Base-by-base conservation (phyloP, 352 stramenopile species). In the Elongisporangium senticosum region DNA sequence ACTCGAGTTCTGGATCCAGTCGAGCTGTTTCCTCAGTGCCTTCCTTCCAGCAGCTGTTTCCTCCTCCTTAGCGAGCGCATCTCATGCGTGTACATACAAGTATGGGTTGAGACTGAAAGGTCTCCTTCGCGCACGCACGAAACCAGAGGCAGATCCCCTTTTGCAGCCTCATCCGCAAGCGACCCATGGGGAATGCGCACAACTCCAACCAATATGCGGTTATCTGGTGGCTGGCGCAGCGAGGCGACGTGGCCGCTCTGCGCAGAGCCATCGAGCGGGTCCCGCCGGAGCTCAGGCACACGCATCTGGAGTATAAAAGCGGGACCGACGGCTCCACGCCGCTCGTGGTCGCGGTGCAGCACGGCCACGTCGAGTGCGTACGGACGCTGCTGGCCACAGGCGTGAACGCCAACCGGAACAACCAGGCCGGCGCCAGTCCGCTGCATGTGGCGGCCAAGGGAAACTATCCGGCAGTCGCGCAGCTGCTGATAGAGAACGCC, bases 311-410 rank as follows among this genome's bases (percentile, higher is more conserved):
- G 13, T 17, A 43, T 43, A 17, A 17, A 43, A 43, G 33, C 33
- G 33, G 2, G 10, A 43, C 2, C 11, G 80, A 73, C 53, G 71
- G 75, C 49, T 77, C 77, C 61, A 89, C 86, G 53, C 82, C 84
- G 19, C 69, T 95, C 26, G 72, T 76, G 11, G 82, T 79, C 39
- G 86, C 86, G 0, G 77, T 73, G 43, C 63, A 63, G 7, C 63
- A 79, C 52, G 84, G 84, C 51, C 77, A 95, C 64, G 26, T 79
- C 43, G 63, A 74, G 24, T 93, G 84, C 61, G 84, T 79, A 0
- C 57, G 76, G 37, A 71, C 64, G 43, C 76, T 96, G 21, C 58
- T 93, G 0, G 59, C 59, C 4, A 76, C 66, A n/a, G 79, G 79
- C 15, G 83, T 43, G 33, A 43, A 43, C 33, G 33, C 11, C 11